Conservation (phyloP, 179 eudicot genomes). For the Beta corolliflora region DNA sequence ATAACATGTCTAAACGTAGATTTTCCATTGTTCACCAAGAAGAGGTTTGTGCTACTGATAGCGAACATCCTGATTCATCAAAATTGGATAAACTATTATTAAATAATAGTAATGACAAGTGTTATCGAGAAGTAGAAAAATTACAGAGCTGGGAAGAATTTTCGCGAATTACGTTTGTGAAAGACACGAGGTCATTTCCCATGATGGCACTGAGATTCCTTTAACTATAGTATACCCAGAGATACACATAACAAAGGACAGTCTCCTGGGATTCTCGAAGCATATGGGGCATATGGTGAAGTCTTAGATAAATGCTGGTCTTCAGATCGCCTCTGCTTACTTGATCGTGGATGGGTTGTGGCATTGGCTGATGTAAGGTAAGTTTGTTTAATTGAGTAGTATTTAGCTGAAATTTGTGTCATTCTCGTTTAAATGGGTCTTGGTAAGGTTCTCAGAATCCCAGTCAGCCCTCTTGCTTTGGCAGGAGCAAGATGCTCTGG, state of each 20-base stretch:
- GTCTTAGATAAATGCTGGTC: constrained; percentile 83
- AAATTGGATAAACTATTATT: constrained; percentile 23
- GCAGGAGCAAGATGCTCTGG: neutral
- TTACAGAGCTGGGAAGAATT: constrained; percentile 48
- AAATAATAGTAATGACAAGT: constrained; percentile 22
- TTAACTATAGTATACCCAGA: constrained; percentile 66
- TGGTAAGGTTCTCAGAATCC: neutral
- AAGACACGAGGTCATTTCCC: constrained; percentile 64
- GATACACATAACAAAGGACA: constrained; percentile 41
- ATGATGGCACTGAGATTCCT: constrained; percentile 72
- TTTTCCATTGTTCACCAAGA: constrained; percentile 79
- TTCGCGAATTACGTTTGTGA: constrained; percentile 64
- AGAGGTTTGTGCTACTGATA: constrained; percentile 48
- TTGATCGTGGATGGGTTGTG: constrained; percentile 93
- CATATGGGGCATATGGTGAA: constrained; percentile 97
- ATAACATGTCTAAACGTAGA: constrained; percentile 64
- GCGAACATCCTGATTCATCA: constrained; percentile 22
- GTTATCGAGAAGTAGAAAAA: constrained; percentile 29
- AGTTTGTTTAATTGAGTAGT: constrained; percentile 20
- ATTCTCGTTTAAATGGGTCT: neutral
- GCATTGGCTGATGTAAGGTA: constrained; percentile 99
- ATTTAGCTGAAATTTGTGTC: neutral
- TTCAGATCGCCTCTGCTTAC: constrained; percentile 84
- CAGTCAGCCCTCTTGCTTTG: neutral
- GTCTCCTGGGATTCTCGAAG: constrained; percentile 82